Base-by-base conservation (phyloP, 352 stramenopile species). In the Phytopythium litorale region DNA sequence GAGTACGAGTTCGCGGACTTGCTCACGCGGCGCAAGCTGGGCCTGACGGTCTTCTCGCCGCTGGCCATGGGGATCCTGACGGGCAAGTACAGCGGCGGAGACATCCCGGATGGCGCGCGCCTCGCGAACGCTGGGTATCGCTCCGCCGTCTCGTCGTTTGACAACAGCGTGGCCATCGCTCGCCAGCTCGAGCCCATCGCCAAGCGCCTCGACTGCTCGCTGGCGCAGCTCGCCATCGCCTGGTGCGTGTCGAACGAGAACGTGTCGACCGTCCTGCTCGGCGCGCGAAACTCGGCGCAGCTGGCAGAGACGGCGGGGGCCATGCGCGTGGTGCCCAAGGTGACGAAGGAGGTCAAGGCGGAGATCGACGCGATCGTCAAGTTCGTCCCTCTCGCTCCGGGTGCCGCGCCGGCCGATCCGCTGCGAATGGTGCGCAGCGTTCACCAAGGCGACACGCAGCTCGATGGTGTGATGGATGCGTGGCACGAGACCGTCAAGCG, bases 231-330 rank as follows among this genome's bases (percentile, higher is more conserved):
- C 28, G 73, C 80, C 7, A 66, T 91, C 28, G 78, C 80, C 21
- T 91, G 80, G 80, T 82, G 72, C 25, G 62, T 65, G 23, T 73
- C 74, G 16, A 89, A 89, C 66, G 59, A 66, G 7, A 76, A 88
- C 42, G 78, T 87, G 12, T 79, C 65, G 21, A 82, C 70, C 2
- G 78, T 90, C 19, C 60, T 91, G 4, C 61, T 87, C 19, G 80
- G 81, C 13, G 87, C 72, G 4, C 78, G 75, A 16, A 57, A 67
- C 13, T 6, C 53, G 28, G 46, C 57, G 19, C 81, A 90, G 63
- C 60, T 90, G 13, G 66, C 79, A 13, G 72, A 90, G 40, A 90
- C 89, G 61, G 18, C 87, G 25, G 65, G 70, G n/a, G 72, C 76
- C 15, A 38, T 87, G 32, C 52, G 64, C 3, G 43, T 88, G 7